These are phyloP conservation scores for Leccinum obscurum DNA, from an alignment of 768 basidiomycete species.

Conservation along the genomic window DNA sequence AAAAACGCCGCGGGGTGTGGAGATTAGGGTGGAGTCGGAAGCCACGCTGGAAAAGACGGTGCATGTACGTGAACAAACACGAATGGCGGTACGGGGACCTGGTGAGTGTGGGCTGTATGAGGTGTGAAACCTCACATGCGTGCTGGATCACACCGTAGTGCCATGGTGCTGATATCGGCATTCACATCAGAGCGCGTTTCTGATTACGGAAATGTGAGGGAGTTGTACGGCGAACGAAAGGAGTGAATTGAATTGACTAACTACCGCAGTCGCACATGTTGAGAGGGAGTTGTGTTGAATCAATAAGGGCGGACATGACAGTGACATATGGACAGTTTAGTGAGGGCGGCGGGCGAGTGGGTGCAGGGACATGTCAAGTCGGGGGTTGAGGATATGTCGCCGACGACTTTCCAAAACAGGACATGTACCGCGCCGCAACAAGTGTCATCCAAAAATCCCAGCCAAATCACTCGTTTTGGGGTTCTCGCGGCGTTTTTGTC, in stretches of 20 bases:
- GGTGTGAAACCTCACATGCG: conserved; percentile 36
- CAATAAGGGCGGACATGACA: conserved; percentile 27
- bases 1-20: conserved; percentile 34
- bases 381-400: conserved; percentile 25
- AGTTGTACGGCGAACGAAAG: conserved; percentile 28
- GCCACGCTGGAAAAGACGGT: conserved; percentile 32
- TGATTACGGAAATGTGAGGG: conserved; percentile 34
- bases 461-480: conserved; percentile 26
- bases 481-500: conserved; percentile 25
- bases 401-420: conserved; percentile 27
- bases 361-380: conserved; percentile 24
- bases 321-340: conserved; percentile 25
- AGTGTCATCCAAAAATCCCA: conserved; percentile 17
- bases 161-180: conserved; percentile 31
- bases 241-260: conserved; percentile 19
- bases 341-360: conserved; percentile 18
- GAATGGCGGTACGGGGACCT: conserved; percentile 35
- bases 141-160: conserved; percentile 29
- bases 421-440: conserved; percentile 27
- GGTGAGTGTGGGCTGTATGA: conserved; percentile 32
- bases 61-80: conserved; percentile 38
- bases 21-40: conserved; percentile 33
- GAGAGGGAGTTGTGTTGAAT: conserved; percentile 7
- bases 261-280: conserved; percentile 22
- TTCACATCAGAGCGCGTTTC: conserved; percentile 35